Percentiles rank a stretch among this genome's conserved stretches.
These are phyloP conservation scores for Candolleomyces eurysporus DNA, from an alignment of 768 basidiomycete species.

Conservation along the genomic window DNA sequence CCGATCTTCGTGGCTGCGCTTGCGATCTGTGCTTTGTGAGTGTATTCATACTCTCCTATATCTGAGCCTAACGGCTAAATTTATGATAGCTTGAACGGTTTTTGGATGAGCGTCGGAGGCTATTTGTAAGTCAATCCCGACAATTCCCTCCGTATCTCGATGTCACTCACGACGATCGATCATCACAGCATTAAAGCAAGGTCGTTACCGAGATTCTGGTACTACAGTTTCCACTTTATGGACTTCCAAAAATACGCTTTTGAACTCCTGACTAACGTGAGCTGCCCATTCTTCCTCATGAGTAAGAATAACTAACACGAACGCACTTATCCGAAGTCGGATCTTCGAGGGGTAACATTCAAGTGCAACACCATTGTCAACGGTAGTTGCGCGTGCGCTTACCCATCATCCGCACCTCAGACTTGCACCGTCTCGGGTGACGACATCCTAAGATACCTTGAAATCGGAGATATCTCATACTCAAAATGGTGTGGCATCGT, in stretches of 20 bases:
- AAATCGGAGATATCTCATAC: slow-evolving; percentile 41
- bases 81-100: slow-evolving; percentile 38
- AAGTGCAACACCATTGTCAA: slow-evolving; percentile 33
- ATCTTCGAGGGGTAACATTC: slow-evolving; percentile 46
- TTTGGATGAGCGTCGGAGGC: slow-evolving; percentile 59
- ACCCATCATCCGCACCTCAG: slow-evolving; percentile 43
- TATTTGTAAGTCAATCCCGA: slow-evolving; percentile 33
- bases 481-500: slow-evolving; percentile 45
- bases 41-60: background rate
- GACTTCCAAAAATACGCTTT: slow-evolving; percentile 50
- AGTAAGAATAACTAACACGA: background rate
- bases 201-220: slow-evolving; percentile 58
- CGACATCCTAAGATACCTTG: slow-evolving; percentile 49
- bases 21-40: slow-evolving; percentile 48
- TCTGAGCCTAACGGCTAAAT: background rate
- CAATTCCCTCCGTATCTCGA: background rate
- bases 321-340: slow-evolving; percentile 31
- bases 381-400: slow-evolving; percentile 45
- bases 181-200: slow-evolving; percentile 48
- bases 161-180: background rate
- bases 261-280: slow-evolving; percentile 34
- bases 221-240: slow-evolving; percentile 53
- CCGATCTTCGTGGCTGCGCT: slow-evolving; percentile 62
- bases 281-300: too few species aligned
- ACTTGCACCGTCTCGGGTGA: slow-evolving; percentile 48